These are phyloP conservation scores for Voacanga thouarsii DNA, from an alignment of 257 asterid species.

Conservation along the genomic window DNA sequence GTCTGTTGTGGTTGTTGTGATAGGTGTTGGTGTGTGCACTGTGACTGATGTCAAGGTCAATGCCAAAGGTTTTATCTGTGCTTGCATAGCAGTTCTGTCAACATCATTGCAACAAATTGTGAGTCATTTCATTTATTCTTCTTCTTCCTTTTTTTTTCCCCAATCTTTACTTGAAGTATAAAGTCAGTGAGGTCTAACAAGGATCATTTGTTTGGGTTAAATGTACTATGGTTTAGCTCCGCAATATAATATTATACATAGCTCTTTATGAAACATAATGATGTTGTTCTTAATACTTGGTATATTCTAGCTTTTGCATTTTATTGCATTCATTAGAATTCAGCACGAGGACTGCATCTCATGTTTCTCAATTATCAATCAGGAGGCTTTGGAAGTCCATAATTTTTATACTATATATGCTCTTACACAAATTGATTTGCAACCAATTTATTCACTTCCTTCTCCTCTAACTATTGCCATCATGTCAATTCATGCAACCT, in stretches of 20 bases:
- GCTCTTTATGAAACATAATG: too few relatives aligned
- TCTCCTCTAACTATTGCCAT: too few relatives aligned
- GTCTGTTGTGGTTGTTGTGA: constrained; percentile 84
- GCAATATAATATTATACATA: too few relatives aligned
- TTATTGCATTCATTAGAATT: too few relatives aligned
- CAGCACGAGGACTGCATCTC: background rate
- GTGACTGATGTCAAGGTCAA: constrained; percentile 95
- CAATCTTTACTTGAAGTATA: too few relatives aligned
- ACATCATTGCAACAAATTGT: constrained; percentile 95
- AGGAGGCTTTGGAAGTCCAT: background rate
- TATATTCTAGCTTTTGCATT: too few relatives aligned
- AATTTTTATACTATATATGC: background rate
- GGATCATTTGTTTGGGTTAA: too few relatives aligned
- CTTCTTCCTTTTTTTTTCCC: background rate
- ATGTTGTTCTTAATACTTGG: too few relatives aligned
- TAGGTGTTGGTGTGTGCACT: constrained; percentile 98
- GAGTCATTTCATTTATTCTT: constrained; percentile 32
- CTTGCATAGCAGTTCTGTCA: constrained; percentile 83
- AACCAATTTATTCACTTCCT: background rate
- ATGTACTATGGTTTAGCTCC: too few relatives aligned
- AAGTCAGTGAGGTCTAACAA: too few relatives aligned
- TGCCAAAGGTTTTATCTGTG: constrained; percentile 79
- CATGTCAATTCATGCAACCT: too few relatives aligned
- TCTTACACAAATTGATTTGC: background rate
- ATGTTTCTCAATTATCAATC: background rate